phyloP scores from a whole-genome alignment of 768 basidiomycete species.

The Calocybe gangraenosa region DNA sequence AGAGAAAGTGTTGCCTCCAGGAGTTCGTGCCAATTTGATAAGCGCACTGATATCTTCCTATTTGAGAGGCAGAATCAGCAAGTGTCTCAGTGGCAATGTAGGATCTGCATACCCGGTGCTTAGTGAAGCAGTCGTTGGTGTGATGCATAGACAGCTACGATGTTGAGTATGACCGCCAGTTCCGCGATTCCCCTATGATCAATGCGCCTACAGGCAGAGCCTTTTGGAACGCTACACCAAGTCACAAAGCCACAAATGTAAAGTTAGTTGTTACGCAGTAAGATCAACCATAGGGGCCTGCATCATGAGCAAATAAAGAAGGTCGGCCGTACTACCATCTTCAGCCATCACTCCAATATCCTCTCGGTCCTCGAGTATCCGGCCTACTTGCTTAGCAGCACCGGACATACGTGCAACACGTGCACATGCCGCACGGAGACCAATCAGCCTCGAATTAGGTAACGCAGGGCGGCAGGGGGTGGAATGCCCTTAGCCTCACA shows the following conservation, averaged over 20 bases:
- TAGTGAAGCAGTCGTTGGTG: constrained; percentile 46
- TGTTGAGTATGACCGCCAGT: constrained; percentile 46
- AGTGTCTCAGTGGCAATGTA: background rate
- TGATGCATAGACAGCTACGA: constrained; percentile 53
- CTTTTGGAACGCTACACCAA: constrained; percentile 48
- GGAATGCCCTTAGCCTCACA: too few relatives aligned
- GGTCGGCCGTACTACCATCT: too few relatives aligned
- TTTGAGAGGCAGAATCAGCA: background rate
- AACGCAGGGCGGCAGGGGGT: too few relatives aligned
- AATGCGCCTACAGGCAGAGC: constrained; percentile 41
- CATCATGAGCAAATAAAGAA: too few relatives aligned
- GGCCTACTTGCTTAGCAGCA: too few relatives aligned
- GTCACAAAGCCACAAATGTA: constrained; percentile 51
- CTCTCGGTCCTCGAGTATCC: too few relatives aligned
- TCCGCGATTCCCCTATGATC: constrained; percentile 55
- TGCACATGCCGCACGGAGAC: too few relatives aligned
- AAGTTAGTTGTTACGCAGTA: too few relatives aligned
- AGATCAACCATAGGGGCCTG: too few relatives aligned
- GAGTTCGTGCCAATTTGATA: constrained; percentile 46
- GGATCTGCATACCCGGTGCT: constrained; percentile 26
- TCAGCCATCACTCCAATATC: too few relatives aligned
- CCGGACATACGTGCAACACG: too few relatives aligned
- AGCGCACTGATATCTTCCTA: constrained; percentile 54
- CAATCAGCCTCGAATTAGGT: too few relatives aligned
- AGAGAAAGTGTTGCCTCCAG: constrained; percentile 34